Percentiles rank a stretch among this genome's conserved stretches.
Conservation (phyloP, 2,329 filamentous ascomycete genomes). For the Penicillium sp. region DNA sequence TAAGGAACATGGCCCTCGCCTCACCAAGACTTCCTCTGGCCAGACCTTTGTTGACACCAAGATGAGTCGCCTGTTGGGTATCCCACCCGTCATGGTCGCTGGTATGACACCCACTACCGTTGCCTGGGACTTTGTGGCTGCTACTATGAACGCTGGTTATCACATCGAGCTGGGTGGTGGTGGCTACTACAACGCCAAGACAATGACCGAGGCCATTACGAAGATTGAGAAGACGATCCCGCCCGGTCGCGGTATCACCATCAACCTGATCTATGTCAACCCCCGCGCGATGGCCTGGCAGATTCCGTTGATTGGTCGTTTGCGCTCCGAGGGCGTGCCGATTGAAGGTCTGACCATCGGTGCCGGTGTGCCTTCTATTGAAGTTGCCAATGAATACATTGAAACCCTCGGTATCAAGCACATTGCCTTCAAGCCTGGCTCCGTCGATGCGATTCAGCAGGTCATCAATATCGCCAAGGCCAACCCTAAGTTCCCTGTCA, state of each 20-base stretch:
- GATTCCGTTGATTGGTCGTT: slow-evolving; percentile 48
- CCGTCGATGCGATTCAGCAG: slow-evolving; percentile 78
- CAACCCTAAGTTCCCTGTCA: slow-evolving; percentile 89
- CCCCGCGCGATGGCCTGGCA: slow-evolving; percentile 53
- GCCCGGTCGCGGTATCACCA: slow-evolving; percentile 54
- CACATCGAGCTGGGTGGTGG: slow-evolving; percentile 50
- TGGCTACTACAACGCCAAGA: slow-evolving; percentile 63
- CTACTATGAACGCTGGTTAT: slow-evolving; percentile 51
- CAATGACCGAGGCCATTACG: slow-evolving; percentile 74
- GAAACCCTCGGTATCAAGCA: slow-evolving; percentile 88
- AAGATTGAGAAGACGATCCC: slow-evolving; percentile 84
- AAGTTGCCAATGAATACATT: slow-evolving; percentile 91
- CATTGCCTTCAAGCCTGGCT: slow-evolving; percentile 91
- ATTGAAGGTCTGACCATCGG: slow-evolving; percentile 92
- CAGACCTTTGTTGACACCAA: slow-evolving; percentile 94
- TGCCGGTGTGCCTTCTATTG: slow-evolving; percentile 87
- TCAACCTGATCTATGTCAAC: slow-evolving; percentile 55
- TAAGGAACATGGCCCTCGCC: slow-evolving; percentile 88
- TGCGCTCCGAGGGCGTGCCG: slow-evolving; percentile 76
- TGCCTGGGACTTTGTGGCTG: slow-evolving; percentile 62
- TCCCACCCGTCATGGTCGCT: slow-evolving; percentile 83
- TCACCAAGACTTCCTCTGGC: slow-evolving; percentile 84
- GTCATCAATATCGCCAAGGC: slow-evolving; percentile 91
- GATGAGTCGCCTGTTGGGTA: slow-evolving; percentile 80
- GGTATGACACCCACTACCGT: slow-evolving; percentile 93